These are phyloP conservation scores for Candida pseudoviswanathii DNA, from an alignment of 1,139 yeast genomes.

Conservation along the genomic window DNA sequence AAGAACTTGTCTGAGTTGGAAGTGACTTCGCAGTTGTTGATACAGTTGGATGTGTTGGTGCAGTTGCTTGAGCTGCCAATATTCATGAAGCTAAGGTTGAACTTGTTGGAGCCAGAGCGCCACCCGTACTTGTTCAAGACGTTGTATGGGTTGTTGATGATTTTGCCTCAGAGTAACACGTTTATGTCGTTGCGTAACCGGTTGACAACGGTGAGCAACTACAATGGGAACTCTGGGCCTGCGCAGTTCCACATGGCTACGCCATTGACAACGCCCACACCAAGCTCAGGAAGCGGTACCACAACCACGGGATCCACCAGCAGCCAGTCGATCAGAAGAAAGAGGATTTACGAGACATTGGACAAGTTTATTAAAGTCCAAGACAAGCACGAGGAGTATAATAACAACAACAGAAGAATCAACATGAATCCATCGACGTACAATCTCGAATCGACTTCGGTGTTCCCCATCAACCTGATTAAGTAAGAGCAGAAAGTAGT, in stretches of 20 bases:
- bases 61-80: slow-evolving; percentile 83
- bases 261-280: slow-evolving; percentile 23
- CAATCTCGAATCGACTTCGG: slow-evolving; percentile 2
- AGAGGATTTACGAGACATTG: slow-evolving; percentile 54
- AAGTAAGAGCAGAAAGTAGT: background rate
- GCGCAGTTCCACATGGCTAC: slow-evolving; percentile 12
- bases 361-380: slow-evolving; percentile 65
- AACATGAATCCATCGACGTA: slow-evolving; percentile 1
- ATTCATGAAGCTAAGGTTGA: slow-evolving; percentile 83
- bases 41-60: slow-evolving; percentile 79
- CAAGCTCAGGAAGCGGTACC: slow-evolving; percentile 21
- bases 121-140: slow-evolving; percentile 85
- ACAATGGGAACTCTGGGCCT: slow-evolving; percentile 4
- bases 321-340: slow-evolving; percentile 43
- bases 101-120: slow-evolving; percentile 81
- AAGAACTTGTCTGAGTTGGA: slow-evolving; percentile 77
- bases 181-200: slow-evolving; percentile 80
- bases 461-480: slow-evolving; percentile 4
- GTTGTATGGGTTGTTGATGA: slow-evolving; percentile 89
- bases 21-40: slow-evolving; percentile 66
- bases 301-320: slow-evolving; percentile 10
- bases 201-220: slow-evolving; percentile 30
- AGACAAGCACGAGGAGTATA: slow-evolving; percentile 47
- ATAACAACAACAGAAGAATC: slow-evolving; percentile 4
- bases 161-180: slow-evolving; percentile 94